Evolutionary conservation across 768 basidiomycete genomes (phyloP).

Genomic region (Tricholoma sp.): DNA sequence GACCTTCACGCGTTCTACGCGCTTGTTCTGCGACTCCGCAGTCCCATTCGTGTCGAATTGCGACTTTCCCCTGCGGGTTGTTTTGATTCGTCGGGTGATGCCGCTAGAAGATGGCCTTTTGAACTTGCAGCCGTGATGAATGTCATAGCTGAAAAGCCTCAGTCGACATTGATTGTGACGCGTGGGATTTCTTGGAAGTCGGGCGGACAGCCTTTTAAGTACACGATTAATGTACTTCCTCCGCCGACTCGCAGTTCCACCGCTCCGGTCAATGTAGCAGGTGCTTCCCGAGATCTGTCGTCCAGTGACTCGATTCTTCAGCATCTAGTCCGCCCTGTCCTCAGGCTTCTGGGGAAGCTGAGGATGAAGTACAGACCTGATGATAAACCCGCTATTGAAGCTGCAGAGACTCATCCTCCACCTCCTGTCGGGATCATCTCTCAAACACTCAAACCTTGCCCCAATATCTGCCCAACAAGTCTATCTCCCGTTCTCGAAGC

Average conservation of each 20-base stretch:
- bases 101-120: background rate
- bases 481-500: slow-evolving; percentile 1
- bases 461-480: background rate
- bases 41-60: background rate
- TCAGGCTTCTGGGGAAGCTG: background rate
- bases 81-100: background rate
- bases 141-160: slow-evolving; percentile 3
- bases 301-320: background rate
- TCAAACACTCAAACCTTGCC: background rate
- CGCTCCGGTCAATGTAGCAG: background rate
- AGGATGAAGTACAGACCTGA: background rate
- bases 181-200: background rate
- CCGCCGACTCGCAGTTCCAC: background rate
- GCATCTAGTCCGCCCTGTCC: background rate
- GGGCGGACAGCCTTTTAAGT: background rate
- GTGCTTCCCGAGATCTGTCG: background rate
- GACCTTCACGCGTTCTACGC: slow-evolving; percentile 2
- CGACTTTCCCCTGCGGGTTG: background rate
- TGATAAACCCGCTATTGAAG: background rate
- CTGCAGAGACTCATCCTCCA: background rate
- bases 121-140: slow-evolving; percentile 10
- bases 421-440: background rate
- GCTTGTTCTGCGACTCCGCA: background rate
- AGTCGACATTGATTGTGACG: slow-evolving; percentile 5
- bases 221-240: background rate